These are phyloP conservation scores for Umbelopsis ramanniana DNA, from an alignment of 192 early-diverging fungal species.

Conservation along the genomic window DNA sequence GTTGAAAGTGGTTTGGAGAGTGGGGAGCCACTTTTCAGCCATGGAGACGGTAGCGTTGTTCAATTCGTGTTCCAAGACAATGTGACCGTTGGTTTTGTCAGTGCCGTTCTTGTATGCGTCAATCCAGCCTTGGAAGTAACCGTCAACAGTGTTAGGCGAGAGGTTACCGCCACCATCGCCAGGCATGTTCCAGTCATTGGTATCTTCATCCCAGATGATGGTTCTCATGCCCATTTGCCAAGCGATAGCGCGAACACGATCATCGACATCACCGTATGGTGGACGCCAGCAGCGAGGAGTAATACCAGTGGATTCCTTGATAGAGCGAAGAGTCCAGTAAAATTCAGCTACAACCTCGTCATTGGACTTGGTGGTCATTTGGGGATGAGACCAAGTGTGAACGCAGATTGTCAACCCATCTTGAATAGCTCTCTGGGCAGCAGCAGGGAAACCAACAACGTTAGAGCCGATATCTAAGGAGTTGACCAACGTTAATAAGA, in stretches of 20 bases:
- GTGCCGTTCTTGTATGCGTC: constrained; percentile 28
- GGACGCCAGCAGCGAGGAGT: constrained; percentile 54
- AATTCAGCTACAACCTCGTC: constrained; percentile 62
- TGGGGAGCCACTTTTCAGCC: constrained; percentile 50
- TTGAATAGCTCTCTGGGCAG: constrained; percentile 39
- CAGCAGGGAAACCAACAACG: constrained; percentile 39
- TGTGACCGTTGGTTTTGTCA: constrained; percentile 38
- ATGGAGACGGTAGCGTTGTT: constrained; percentile 44
- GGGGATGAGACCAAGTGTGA: constrained; percentile 69
- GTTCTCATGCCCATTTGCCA: constrained; percentile 42
- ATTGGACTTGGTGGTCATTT: constrained; percentile 53
- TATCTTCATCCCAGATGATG: constrained; percentile 42
- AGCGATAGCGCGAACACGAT: constrained; percentile 53
- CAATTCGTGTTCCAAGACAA: constrained; percentile 50
- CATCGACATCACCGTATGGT: constrained; percentile 60
- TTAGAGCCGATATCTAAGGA: constrained; percentile 46
- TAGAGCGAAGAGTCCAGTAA: constrained; percentile 45
- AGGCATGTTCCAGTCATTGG: constrained; percentile 53
- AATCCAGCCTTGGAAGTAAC: constrained; percentile 34
- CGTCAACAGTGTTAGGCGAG: constrained; percentile 39
- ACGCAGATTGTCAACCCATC: constrained; percentile 63
- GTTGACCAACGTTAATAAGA: background rate
- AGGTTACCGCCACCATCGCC: constrained; percentile 37
- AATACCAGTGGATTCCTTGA: constrained; percentile 53
- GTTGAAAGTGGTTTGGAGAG: constrained; percentile 38